These are phyloP conservation scores for Berkeleyomyces rouxiae DNA, from an alignment of 2,329 filamentous ascomycete genomes.

Conservation along the genomic window DNA sequence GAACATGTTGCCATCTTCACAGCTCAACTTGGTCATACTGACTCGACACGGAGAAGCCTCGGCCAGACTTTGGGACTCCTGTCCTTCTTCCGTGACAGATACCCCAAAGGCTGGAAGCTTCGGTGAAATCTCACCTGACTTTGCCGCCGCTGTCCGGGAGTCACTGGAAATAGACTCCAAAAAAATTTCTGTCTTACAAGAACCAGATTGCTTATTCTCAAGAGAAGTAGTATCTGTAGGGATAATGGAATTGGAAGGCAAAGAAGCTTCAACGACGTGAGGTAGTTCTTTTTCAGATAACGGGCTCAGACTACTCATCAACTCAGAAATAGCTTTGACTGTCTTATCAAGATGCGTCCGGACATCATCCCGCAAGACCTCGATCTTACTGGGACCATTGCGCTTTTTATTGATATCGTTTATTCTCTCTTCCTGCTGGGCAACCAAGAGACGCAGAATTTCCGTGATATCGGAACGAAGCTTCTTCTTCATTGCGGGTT, in stretches of 20 bases:
- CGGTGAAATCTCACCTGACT: not conserved
- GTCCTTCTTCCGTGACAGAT: not conserved
- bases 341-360: not conserved
- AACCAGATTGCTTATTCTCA: not conserved
- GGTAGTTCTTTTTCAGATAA: not conserved
- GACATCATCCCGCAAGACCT: conserved; percentile 5
- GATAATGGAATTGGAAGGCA: not conserved
- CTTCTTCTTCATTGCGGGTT: conserved; percentile 12
- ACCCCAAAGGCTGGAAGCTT: not conserved
- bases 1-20: conserved; percentile 1
- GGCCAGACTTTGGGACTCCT: not conserved
- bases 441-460: conserved; percentile 8
- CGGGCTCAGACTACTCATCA: not conserved
- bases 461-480: conserved; percentile 12
- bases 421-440: conserved; percentile 8
- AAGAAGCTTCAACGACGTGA: not conserved
- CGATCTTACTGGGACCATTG: not conserved
- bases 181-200: not conserved
- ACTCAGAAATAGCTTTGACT: conserved; percentile 2
- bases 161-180: not conserved
- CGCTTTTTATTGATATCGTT: not conserved
- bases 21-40: conserved; percentile 4
- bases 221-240: not conserved
- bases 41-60: conserved; percentile 4
- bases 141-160: not conserved